Evolutionary conservation across 1,284 basidiomycete species (phyloP).

Genomic region (Ceratorhiza oryzae-sativae): DNA sequence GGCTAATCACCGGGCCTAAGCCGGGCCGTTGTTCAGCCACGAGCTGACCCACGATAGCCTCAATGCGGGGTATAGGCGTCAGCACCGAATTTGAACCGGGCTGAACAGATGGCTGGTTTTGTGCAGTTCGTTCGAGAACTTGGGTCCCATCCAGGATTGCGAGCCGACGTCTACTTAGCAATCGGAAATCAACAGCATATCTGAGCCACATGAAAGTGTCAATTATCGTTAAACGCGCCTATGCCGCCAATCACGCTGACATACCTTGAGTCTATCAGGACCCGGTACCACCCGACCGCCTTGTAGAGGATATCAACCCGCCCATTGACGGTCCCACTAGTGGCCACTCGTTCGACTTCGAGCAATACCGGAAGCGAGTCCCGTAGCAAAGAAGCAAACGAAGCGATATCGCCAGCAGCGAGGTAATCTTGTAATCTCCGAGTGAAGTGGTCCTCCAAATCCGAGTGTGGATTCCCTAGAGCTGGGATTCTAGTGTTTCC

Average conservation of each 20-base stretch:
- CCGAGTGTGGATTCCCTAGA: constrained; percentile 68
- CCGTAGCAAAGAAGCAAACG: constrained; percentile 57
- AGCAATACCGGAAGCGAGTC: constrained; percentile 76
- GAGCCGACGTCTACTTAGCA: constrained; percentile 68
- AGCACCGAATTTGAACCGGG: constrained; percentile 4
- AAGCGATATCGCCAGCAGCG: constrained; percentile 17
- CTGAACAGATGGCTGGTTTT: not conserved
- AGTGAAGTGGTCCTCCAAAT: constrained; percentile 72
- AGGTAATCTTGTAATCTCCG: constrained; percentile 66
- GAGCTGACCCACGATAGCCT: constrained; percentile 6
- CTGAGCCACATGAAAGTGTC: constrained; percentile 50
- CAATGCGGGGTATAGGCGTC: constrained; percentile 25
- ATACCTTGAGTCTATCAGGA: constrained; percentile 72
- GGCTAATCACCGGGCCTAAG: constrained; percentile 6
- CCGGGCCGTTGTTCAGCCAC: constrained; percentile 14
- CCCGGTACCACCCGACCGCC: constrained; percentile 78
- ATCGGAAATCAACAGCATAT: constrained; percentile 78
- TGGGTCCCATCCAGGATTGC: constrained; percentile 72
- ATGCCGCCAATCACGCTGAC: constrained; percentile 38
- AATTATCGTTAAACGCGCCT: constrained; percentile 16
- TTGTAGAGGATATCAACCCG: constrained; percentile 71
- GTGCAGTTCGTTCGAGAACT: constrained; percentile 12
- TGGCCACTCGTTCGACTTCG: constrained; percentile 69
- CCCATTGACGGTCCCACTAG: constrained; percentile 51
- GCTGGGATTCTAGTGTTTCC: constrained; percentile 21